A percentile compares a stretch with the other conserved stretches of the same genome.
These are phyloP conservation scores for Cronartium ribicola DNA, from an alignment of 1,284 basidiomycete species.

Conservation along the genomic window DNA sequence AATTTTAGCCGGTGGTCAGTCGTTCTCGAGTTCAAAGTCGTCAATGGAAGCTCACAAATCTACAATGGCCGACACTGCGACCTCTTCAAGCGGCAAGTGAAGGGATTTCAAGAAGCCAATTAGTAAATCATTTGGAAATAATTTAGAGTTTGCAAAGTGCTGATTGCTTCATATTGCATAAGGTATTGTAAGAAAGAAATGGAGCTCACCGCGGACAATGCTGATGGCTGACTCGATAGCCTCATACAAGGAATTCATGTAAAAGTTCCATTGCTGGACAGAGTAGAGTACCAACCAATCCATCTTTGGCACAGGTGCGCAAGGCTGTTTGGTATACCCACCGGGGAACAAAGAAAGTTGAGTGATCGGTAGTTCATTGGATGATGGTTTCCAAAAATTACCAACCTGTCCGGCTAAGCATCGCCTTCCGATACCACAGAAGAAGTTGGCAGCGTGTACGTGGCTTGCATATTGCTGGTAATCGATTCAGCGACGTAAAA, in stretches of 20 bases:
- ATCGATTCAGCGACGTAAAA: not conserved
- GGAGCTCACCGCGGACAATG: conserved; percentile 32
- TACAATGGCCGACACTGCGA: conserved; percentile 18
- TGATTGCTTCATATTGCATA: not conserved
- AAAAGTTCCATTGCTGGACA: conserved; percentile 38
- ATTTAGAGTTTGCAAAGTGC: not conserved
- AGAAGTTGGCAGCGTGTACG: conserved; percentile 37
- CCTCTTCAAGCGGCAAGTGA: not conserved
- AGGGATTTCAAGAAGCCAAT: not conserved
- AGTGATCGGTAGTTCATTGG: not conserved
- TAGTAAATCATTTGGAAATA: not conserved
- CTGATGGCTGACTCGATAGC: conserved; percentile 24
- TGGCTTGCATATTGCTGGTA: conserved; percentile 25
- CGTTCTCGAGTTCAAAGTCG: not conserved
- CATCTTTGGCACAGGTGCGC: conserved; percentile 16
- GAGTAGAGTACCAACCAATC: conserved; percentile 39
- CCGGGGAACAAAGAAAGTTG: not conserved
- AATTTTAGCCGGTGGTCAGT: not conserved
- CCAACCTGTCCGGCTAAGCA: conserved; percentile 35
- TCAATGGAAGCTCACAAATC: conserved; percentile 18
- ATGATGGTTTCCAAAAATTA: not conserved
- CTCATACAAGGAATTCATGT: conserved; percentile 39
- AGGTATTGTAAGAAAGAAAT: not conserved
- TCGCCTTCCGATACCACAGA: conserved; percentile 31
- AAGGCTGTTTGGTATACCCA: conserved; percentile 9